A percentile compares a stretch with the other conserved stretches of the same genome.
Evolutionary conservation across 1,284 basidiomycete species (phyloP).

Genomic region (Stygiomarasmius scandens): DNA sequence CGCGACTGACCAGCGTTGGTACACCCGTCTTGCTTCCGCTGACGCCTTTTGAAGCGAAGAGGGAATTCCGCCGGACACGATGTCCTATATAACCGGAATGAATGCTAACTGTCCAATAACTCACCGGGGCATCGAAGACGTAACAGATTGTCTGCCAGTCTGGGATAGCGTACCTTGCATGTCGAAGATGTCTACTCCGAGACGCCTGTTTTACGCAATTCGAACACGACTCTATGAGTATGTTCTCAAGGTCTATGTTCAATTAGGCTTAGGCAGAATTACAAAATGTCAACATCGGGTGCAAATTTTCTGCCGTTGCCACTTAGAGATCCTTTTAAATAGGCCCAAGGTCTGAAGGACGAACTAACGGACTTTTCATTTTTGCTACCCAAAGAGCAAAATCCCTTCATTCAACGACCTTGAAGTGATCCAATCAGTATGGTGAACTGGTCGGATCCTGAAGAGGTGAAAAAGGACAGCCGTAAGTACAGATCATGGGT

Average conservation of each 20-base stretch:
- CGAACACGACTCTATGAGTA: not conserved
- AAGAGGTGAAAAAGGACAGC: slow-evolving; percentile 49
- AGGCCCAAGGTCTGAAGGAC: not conserved
- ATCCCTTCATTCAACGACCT: too few species aligned
- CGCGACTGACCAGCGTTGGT: not conserved
- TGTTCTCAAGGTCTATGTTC: not conserved
- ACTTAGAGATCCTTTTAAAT: slow-evolving; percentile 5
- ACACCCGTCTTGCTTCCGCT: not conserved
- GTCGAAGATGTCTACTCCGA: not conserved
- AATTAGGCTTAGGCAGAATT: slow-evolving; percentile 7
- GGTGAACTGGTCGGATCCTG: slow-evolving; percentile 59
- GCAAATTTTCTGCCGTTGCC: too few species aligned
- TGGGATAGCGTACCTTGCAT: not conserved
- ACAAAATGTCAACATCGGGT: not conserved
- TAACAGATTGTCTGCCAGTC: not conserved
- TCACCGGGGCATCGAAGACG: not conserved
- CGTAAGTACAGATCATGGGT: slow-evolving; percentile 34
- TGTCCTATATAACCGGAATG: not conserved
- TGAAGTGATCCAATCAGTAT: slow-evolving; percentile 23
- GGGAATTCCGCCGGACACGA: not conserved
- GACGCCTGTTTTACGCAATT: not conserved
- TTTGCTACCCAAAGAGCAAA: not conserved
- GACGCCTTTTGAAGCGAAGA: not conserved
- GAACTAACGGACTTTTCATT: not conserved
- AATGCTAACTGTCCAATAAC: not conserved